Conservation (phyloP, 2,329 filamentous ascomycete species). For the Cercospora beticola region DNA sequence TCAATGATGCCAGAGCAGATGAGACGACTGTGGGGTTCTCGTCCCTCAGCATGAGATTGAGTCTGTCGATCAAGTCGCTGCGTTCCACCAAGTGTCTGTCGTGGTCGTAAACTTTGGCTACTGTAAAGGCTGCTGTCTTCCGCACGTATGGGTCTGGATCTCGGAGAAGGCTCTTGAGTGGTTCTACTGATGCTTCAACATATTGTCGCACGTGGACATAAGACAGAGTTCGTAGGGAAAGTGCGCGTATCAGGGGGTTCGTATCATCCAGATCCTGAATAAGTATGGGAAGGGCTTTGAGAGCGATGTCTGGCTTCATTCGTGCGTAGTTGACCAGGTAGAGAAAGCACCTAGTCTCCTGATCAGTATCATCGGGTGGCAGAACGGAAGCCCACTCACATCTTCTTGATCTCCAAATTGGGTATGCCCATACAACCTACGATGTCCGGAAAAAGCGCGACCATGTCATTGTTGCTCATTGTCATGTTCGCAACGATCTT, state of each 20-base stretch:
- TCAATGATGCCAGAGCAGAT: slow-evolving; percentile 82
- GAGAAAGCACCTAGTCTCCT: slow-evolving; percentile 76
- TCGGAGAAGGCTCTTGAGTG: slow-evolving; percentile 77
- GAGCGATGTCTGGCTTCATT: slow-evolving; percentile 87
- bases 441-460: slow-evolving; percentile 91
- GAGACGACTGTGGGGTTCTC: slow-evolving; percentile 98
- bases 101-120: slow-evolving; percentile 97
- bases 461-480: slow-evolving; percentile 99
- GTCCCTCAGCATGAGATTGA: slow-evolving; percentile 87
- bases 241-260: slow-evolving; percentile 87
- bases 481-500: slow-evolving; percentile 99
- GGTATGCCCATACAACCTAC: slow-evolving; percentile 93
- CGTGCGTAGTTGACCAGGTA: slow-evolving; percentile 97
- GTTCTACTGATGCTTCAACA: slow-evolving; percentile 82
- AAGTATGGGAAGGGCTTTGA: slow-evolving; percentile 81
- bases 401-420: slow-evolving; percentile 98
- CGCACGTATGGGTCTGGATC: slow-evolving; percentile 94
- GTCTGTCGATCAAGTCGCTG: slow-evolving; percentile 85
- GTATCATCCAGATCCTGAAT: slow-evolving; percentile 84
- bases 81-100: slow-evolving; percentile 85
- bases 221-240: slow-evolving; percentile 91
- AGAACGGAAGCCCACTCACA: slow-evolving; percentile 58
- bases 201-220: slow-evolving; percentile 97
- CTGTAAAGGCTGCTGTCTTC: slow-evolving; percentile 93
- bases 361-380: slow-evolving; percentile 33